These are phyloP conservation scores for Penicillium ucsense DNA, from an alignment of 495 filamentous ascomycete species.

Conservation along the genomic window DNA sequence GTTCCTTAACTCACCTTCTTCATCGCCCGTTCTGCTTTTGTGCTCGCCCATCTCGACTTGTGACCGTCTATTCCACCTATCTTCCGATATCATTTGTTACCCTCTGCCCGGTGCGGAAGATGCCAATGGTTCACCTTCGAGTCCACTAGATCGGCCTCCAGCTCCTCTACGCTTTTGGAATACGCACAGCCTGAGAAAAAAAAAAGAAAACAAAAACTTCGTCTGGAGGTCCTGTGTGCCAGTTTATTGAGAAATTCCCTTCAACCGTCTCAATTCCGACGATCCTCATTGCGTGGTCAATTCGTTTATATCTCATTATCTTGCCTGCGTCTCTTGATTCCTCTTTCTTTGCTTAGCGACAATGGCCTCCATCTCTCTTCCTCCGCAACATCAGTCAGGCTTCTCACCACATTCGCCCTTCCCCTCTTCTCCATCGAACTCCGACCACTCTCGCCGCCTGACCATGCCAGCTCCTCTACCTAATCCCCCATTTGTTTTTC, in stretches of 20 bases:
- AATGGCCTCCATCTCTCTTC: constrained; percentile 38
- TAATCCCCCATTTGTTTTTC: constrained; percentile 67
- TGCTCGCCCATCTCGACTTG: not conserved
- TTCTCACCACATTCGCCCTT: constrained; percentile 27
- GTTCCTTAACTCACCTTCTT: constrained; percentile 22
- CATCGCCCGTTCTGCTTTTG: constrained; percentile 1
- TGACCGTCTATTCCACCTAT: constrained; percentile 3
- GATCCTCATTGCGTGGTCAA: constrained; percentile 8
- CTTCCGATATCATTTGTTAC: constrained; percentile 2
- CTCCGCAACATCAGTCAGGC: constrained; percentile 24
- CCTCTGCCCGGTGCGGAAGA: constrained; percentile 24
- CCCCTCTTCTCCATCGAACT: constrained; percentile 12
- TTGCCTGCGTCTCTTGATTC: not conserved
- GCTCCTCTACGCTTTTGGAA: constrained; percentile 30
- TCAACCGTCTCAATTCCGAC: constrained; percentile 25
- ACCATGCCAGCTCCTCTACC: constrained; percentile 43
- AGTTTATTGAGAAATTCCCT: not conserved
- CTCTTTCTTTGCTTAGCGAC: constrained; percentile 12
- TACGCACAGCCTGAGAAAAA: constrained; percentile 9
- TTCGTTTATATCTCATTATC: constrained; percentile 2
- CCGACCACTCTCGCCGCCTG: constrained; percentile 17
- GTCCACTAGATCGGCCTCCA: constrained; percentile 32
- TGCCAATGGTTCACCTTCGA: constrained; percentile 27
- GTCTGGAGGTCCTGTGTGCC: constrained; percentile 29
- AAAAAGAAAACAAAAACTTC: no score